phyloP scores from a whole-genome alignment of 2,329 filamentous ascomycete genomes.

The Waltergamsia citrina region DNA sequence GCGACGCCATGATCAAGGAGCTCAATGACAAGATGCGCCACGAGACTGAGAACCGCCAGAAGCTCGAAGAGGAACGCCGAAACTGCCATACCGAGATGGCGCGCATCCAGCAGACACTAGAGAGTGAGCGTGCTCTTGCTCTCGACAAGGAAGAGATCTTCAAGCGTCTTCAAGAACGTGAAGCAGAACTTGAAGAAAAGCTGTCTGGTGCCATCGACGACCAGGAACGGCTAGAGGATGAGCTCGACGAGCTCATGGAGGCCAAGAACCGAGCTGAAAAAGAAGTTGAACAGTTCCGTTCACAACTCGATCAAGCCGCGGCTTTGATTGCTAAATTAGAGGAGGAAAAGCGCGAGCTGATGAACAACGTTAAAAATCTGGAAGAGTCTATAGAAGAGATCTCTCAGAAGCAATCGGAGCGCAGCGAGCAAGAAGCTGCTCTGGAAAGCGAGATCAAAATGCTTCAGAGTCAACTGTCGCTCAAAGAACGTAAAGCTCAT shows the following conservation, averaged over 20 bases:
- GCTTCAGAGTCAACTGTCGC: conserved; percentile 76
- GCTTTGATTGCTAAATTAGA: conserved; percentile 79
- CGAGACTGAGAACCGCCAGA: conserved; percentile 65
- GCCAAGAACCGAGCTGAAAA: conserved; percentile 85
- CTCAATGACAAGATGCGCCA: conserved; percentile 75
- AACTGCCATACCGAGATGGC: conserved; percentile 81
- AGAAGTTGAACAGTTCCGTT: conserved; percentile 68
- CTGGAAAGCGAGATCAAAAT: conserved; percentile 81
- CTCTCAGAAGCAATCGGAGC: conserved; percentile 59
- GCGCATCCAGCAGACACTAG: conserved; percentile 84
- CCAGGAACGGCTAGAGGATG: conserved; percentile 87
- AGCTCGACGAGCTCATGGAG: conserved; percentile 79
- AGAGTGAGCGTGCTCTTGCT: conserved; percentile 90
- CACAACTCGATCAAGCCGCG: conserved; percentile 85
- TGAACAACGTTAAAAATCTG: conserved; percentile 56
- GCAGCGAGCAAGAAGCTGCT: conserved; percentile 65
- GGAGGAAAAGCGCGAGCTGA: conserved; percentile 71
- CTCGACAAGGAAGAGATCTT: conserved; percentile 99
- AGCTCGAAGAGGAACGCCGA: conserved; percentile 82
- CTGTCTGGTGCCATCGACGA: conserved; percentile 86
- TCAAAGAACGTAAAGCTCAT: conserved; percentile 84
- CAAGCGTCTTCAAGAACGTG: conserved; percentile 86
- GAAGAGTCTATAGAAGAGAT: conserved; percentile 64
- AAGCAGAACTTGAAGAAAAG: conserved; percentile 87
- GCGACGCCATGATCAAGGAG: conserved; percentile 85